Conservation (phyloP, 2,329 filamentous ascomycete species). For the Helicocarpus griseus region DNA sequence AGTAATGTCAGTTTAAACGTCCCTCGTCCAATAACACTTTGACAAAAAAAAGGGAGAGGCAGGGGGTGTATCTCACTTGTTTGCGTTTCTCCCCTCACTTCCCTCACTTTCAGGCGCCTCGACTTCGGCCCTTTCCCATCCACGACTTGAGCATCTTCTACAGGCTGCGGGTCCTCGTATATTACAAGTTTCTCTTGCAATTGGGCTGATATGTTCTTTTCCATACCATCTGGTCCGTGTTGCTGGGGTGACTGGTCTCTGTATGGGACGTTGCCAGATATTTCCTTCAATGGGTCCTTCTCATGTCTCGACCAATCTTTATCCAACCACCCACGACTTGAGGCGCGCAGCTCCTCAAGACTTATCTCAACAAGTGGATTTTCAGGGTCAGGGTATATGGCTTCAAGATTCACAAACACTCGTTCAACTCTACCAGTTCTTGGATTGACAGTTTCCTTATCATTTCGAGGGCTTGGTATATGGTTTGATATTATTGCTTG, state of each 20-base stretch:
- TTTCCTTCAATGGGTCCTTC: constrained; percentile 45
- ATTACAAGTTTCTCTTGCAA: constrained; percentile 24
- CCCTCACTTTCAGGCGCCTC: constrained; percentile 71
- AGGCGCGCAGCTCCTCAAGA: constrained; percentile 85
- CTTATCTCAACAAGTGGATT: constrained; percentile 66
- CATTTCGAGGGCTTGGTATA: constrained; percentile 51
- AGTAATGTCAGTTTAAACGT: constrained; percentile 8
- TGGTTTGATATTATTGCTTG: constrained; percentile 39
- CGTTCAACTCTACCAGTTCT: constrained; percentile 74
- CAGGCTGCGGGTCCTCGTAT: constrained; percentile 13
- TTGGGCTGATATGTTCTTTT: constrained; percentile 20
- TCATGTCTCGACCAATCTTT: constrained; percentile 42
- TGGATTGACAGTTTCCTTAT: constrained; percentile 74
- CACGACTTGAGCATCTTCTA: constrained; percentile 10
- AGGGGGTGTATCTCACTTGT: constrained; percentile 55
- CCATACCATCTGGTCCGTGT: constrained; percentile 13
- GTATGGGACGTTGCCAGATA: constrained; percentile 32
- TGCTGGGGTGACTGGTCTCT: constrained; percentile 14
- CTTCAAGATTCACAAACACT: constrained; percentile 77
- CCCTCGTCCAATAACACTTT: background rate
- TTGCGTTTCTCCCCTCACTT: constrained; percentile 77
- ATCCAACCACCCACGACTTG: constrained; percentile 57
- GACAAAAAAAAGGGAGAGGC: background rate
- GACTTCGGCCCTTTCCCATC: constrained; percentile 31
- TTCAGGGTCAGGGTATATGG: constrained; percentile 69